Conservation (phyloP, 1,139 yeast genomes). For the Taphrina pruni region DNA sequence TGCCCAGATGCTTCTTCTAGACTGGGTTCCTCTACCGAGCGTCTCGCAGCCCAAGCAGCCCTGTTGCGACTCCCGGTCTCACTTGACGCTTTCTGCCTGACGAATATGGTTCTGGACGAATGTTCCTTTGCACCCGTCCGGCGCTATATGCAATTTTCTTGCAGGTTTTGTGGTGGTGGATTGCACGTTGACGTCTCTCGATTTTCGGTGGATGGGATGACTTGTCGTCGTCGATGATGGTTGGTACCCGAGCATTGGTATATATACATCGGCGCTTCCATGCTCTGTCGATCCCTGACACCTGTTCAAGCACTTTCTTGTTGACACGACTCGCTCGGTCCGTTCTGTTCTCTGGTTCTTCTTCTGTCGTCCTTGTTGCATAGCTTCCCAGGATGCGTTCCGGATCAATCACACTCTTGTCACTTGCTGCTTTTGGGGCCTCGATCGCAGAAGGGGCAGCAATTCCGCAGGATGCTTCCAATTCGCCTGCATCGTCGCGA, state of each 20-base stretch:
- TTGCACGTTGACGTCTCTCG: too few relatives aligned
- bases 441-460: constrained; percentile 29
- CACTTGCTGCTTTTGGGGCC: constrained; percentile 22
- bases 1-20: too few relatives aligned
- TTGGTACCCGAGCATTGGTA: too few relatives aligned
- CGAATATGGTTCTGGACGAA: background rate
- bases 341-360: background rate
- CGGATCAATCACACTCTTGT: constrained; percentile 16
- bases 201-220: too few relatives aligned
- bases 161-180: too few relatives aligned
- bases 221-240: too few relatives aligned
- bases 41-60: background rate
- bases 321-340: background rate
- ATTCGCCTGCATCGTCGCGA: constrained; percentile 19
- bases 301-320: background rate
- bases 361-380: background rate
- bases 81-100: constrained; percentile 9
- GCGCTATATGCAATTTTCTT: too few relatives aligned
- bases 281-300: constrained; percentile 6
- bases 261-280: background rate
- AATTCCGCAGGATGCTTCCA: constrained; percentile 7
- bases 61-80: constrained; percentile 16
- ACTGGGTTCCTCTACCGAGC: too few relatives aligned
- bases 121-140: too few relatives aligned
- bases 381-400: constrained; percentile 1